A percentile compares a stretch with the other conserved stretches of the same genome.
Evolutionary conservation across 2,329 filamentous ascomycete genomes (phyloP).

Genomic region (Coniella vitis): DNA sequence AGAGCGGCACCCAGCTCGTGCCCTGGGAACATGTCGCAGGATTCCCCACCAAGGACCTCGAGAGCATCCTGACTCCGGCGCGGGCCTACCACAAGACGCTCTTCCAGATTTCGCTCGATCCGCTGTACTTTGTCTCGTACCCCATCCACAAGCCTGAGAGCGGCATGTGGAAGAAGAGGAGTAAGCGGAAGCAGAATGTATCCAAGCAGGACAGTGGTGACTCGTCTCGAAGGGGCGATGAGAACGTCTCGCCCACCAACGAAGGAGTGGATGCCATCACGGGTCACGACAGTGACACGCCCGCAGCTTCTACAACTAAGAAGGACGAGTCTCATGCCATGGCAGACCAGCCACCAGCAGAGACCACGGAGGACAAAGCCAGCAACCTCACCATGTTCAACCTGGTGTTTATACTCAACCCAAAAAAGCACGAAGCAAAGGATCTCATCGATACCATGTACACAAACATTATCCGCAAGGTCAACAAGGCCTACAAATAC

Average conservation of each 20-base stretch:
- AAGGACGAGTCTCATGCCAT: conserved; percentile 25
- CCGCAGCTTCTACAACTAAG: conserved; percentile 21
- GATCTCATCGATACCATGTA: conserved; percentile 71
- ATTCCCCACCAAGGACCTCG: conserved; percentile 68
- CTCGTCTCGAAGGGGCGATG: conserved; percentile 23
- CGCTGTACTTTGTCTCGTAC: conserved; percentile 73
- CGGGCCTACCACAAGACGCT: conserved; percentile 71
- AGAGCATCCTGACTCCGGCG: conserved; percentile 71
- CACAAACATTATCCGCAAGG: conserved; percentile 81
- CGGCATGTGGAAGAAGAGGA: conserved; percentile 67
- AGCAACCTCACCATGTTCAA: conserved; percentile 95
- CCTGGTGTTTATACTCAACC: conserved; percentile 84
- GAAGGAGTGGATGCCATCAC: conserved; percentile 17
- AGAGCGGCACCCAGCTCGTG: conserved; percentile 50
- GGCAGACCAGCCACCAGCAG: conserved; percentile 30
- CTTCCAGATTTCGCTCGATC: conserved; percentile 77
- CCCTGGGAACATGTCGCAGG: conserved; percentile 70
- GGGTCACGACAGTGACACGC: conserved; percentile 4
- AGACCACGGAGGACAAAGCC: conserved; percentile 50
- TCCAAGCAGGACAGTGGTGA: conserved; percentile 24
- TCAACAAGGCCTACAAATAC: conserved; percentile 87
- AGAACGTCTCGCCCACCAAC: conserved; percentile 22
- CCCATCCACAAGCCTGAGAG: conserved; percentile 76
- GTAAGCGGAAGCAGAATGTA: conserved; percentile 32
- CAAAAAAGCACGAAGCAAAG: conserved; percentile 70